These are phyloP conservation scores for Patellifolia procumbens DNA, from an alignment of 179 eudicot genomes.

Conservation along the genomic window DNA sequence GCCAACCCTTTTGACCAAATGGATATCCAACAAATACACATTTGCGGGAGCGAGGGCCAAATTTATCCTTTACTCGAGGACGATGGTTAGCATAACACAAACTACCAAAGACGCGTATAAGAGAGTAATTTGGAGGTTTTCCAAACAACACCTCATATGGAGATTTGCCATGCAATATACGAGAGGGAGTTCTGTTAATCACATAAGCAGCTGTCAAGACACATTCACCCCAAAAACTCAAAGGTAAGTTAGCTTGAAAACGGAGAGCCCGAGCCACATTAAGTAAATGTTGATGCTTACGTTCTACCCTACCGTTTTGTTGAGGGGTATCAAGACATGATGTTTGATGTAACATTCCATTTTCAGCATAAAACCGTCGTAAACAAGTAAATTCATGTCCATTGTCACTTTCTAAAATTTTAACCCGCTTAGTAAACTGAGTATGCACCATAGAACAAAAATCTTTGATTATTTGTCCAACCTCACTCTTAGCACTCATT, in stretches of 20 bases:
- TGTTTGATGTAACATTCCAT: background rate
- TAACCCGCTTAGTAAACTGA: background rate
- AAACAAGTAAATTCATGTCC: conserved; percentile 1
- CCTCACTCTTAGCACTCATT: background rate
- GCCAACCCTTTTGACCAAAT: too few species aligned
- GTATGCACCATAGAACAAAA: background rate
- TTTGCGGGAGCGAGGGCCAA: too few species aligned
- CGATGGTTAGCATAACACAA: too few species aligned
- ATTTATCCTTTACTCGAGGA: too few species aligned
- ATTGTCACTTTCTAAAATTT: conserved; percentile 13
- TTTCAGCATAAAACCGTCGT: background rate
- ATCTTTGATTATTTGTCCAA: background rate
- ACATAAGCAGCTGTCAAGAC: too few species aligned
- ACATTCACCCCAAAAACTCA: too few species aligned
- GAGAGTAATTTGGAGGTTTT: too few species aligned
- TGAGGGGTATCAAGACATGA: background rate
- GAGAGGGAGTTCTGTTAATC: too few species aligned
- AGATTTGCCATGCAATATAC: too few species aligned
- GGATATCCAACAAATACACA: too few species aligned
- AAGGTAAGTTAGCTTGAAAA: conserved; percentile 4
- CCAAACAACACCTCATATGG: too few species aligned
- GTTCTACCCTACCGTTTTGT: conserved; percentile 8
- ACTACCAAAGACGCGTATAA: too few species aligned
- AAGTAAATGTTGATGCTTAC: conserved; percentile 6
- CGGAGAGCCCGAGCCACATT: background rate